These are phyloP conservation scores for Penicillium sp. DNA, from an alignment of 2,329 filamentous ascomycete species.

Conservation along the genomic window DNA sequence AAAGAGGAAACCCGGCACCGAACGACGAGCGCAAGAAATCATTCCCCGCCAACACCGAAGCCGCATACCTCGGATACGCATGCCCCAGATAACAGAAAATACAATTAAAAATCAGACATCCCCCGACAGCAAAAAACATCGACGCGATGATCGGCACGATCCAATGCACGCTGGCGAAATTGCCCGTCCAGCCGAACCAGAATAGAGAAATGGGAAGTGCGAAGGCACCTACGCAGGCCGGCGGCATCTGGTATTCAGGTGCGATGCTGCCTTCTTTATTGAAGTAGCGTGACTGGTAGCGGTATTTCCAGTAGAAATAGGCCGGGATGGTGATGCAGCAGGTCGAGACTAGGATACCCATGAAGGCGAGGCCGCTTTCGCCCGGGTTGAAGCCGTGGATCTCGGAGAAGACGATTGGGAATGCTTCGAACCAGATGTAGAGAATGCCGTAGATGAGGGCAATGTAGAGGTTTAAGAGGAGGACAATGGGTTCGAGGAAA, in stretches of 20 bases:
- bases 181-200: constrained; percentile 65
- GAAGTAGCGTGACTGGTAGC: constrained; percentile 15
- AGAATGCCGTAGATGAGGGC: constrained; percentile 27
- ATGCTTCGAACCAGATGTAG: constrained; percentile 50
- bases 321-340: constrained; percentile 37
- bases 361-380: constrained; percentile 23
- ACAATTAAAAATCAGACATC: constrained; percentile 69
- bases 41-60: constrained; percentile 70
- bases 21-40: constrained; percentile 66
- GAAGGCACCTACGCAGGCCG: constrained; percentile 59
- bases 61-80: constrained; percentile 68
- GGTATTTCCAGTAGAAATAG: constrained; percentile 36
- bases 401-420: constrained; percentile 24
- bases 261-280: constrained; percentile 21
- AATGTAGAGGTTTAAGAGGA: constrained; percentile 25
- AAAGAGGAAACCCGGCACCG: constrained; percentile 29
- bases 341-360: constrained; percentile 29
- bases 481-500: constrained; percentile 23
- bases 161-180: constrained; percentile 60
- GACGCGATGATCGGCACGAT: constrained; percentile 64
- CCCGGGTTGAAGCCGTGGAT: constrained; percentile 36
- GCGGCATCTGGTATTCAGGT: constrained; percentile 54
- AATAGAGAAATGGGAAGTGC: constrained; percentile 65
- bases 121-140: constrained; percentile 65
- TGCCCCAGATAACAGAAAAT: constrained; percentile 73